Conservation (phyloP, 352 stramenopile genomes). For the Aphanomyces astaci region DNA sequence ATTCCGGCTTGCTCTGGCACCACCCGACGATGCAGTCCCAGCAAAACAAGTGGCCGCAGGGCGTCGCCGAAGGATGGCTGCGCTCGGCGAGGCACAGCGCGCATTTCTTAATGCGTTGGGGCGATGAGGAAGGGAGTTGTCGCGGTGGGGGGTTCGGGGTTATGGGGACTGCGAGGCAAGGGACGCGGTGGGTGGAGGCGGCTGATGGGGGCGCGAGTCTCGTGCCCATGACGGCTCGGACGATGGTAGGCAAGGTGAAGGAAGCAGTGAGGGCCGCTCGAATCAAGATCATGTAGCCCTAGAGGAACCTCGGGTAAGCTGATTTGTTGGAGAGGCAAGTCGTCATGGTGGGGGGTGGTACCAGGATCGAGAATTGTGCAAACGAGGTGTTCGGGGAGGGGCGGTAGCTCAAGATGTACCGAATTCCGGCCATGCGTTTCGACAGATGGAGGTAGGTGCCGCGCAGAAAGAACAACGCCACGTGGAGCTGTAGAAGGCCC, state of each 20-base stretch:
- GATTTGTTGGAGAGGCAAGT: no score
- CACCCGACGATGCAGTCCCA: slow-evolving; percentile 91
- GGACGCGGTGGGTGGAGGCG: no score
- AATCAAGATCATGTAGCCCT: slow-evolving; percentile 75
- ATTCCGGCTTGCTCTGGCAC: slow-evolving; percentile 89
- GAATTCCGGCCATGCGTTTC: slow-evolving; percentile 56
- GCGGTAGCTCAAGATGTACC: slow-evolving; percentile 73
- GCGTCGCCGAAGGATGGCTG: slow-evolving; percentile 64
- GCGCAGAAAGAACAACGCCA: slow-evolving; percentile 69
- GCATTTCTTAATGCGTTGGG: slow-evolving; percentile 49
- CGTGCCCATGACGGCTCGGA: slow-evolving; percentile 29
- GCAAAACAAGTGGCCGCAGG: slow-evolving; percentile 88
- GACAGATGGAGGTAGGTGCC: slow-evolving; percentile 61
- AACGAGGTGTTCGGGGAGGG: slow-evolving; percentile 38
- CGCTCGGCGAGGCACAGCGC: slow-evolving; percentile 79
- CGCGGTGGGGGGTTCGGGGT: no score
- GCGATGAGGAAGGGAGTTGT: not conserved
- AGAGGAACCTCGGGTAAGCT: not conserved
- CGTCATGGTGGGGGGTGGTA: no score
- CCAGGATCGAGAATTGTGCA: slow-evolving; percentile 65
- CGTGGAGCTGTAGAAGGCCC: slow-evolving; percentile 47
- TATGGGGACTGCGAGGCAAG: no score
- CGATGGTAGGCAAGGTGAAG: slow-evolving; percentile 39
- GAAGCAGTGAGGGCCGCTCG: slow-evolving; percentile 45
- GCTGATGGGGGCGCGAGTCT: slow-evolving; percentile 28